Base-by-base conservation (phyloP, 2,329 filamentous ascomycete species). In the Coniochaeta sp. region DNA sequence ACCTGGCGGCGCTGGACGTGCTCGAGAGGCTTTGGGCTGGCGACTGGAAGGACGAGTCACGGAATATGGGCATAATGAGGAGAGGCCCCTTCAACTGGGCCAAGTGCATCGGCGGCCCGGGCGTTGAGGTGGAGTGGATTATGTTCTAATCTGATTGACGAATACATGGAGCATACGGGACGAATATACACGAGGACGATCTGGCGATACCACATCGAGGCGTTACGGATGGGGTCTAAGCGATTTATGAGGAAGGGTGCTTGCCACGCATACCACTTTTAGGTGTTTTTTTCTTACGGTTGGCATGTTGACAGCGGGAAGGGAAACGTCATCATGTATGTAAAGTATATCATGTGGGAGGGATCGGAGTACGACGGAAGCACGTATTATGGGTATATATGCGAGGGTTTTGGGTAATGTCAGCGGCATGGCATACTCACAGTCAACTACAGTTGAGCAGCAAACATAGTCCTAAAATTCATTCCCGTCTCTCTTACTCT, bases 11-110 rank as follows among this genome's bases (percentile, higher is more conserved):
- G 7, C 76, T 96, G 24, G 88, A 94, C 61, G 83, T 96, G 4
- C 71, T 96, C 38, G 91, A 96, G 73, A 83, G 85, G 61, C 79
- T 95, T 14, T 96, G 92, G 91, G 75, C 76, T 12, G 78, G 77
- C 48, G 78, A 82, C 48, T 68, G 64, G 58, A 62, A 68, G 53
- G 69, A 70, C 40, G 67, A 70, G 26, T 67, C 61, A 48, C 67
- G 68, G 60, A 61, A 70, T 48, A 67, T 66, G 46, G 65, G 64
- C 51, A 55, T 57, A 49, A 54, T 63, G 51, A 67, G 70, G 51
- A 68, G 73, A 48, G 75, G 77, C 35, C 77, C 78, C 7, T 82
- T 82, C 62, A 77, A 75, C 67, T 82, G 79, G 79, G 73, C 76
- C 3, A 75, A 71, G 59, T 81, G 74, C 62, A 79, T 82, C 54